A percentile compares a stretch with the other conserved stretches of the same genome.
phyloP scores from a whole-genome alignment of 2,329 filamentous ascomycete species.

The Arachnomyces sp. region DNA sequence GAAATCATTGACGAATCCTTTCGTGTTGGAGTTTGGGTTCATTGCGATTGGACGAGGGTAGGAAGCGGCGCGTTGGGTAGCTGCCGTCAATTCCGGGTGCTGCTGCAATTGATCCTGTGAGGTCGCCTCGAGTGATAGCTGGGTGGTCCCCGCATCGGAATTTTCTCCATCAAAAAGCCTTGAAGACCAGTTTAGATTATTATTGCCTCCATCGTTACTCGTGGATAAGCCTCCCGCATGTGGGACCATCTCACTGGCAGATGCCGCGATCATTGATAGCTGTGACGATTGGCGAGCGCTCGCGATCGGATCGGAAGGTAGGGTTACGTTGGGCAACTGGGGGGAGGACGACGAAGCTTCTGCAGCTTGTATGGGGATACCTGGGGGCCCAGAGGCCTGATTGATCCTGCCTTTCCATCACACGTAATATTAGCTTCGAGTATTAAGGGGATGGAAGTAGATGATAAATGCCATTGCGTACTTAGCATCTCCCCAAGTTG shows the following conservation, averaged over 20 bases:
- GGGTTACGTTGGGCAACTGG: conserved; percentile 23
- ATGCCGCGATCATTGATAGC: conserved; percentile 39
- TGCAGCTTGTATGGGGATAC: conserved; percentile 17
- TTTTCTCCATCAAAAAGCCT: too few relatives aligned
- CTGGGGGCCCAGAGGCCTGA: too few relatives aligned
- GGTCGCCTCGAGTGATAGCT: conserved; percentile 27
- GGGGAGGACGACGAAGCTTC: conserved; percentile 28
- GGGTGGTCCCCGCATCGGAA: conserved; percentile 15
- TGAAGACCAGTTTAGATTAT: background rate
- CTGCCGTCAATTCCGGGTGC: conserved; percentile 30
- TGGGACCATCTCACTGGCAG: conserved; percentile 38
- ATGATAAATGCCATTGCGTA: too few relatives aligned
- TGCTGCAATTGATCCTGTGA: conserved; percentile 33
- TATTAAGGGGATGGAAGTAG: too few relatives aligned
- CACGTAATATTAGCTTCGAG: too few relatives aligned
- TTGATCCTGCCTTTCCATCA: too few relatives aligned
- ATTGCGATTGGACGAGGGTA: conserved; percentile 37
- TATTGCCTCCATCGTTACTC: conserved; percentile 23
- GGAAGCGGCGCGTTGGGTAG: conserved; percentile 30
- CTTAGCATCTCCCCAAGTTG: too few relatives aligned
- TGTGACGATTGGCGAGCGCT: conserved; percentile 34
- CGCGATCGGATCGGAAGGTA: conserved; percentile 27
- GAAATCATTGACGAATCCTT: conserved; percentile 34
- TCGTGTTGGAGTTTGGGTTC: conserved; percentile 28
- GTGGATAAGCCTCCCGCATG: conserved; percentile 24